phyloP scores from a whole-genome alignment of 257 asterid species.

The Nicotiana sylvestris region DNA sequence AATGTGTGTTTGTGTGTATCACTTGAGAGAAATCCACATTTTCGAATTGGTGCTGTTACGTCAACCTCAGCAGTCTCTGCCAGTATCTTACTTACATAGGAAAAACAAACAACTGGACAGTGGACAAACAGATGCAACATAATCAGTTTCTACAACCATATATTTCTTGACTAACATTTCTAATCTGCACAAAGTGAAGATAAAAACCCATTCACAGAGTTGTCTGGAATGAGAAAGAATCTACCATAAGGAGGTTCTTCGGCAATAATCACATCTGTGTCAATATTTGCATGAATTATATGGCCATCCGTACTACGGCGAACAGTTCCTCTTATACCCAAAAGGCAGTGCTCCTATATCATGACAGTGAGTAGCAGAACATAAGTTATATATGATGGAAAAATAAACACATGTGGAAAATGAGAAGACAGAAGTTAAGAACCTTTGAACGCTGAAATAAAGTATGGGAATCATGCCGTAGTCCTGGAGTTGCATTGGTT shows the following conservation, averaged over 20 bases:
- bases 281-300: slow-evolving; percentile 98
- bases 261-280: slow-evolving; percentile 97
- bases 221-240: slow-evolving; percentile 8
- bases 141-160: slow-evolving; percentile 6
- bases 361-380: slow-evolving; percentile 18
- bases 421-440: slow-evolving; percentile 9
- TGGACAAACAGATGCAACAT: not conserved
- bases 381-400: not conserved
- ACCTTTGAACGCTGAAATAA: slow-evolving; percentile 96
- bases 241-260: slow-evolving; percentile 98
- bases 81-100: not conserved
- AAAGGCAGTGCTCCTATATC: slow-evolving; percentile 89
- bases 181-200: not conserved
- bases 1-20: not conserved
- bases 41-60: not conserved
- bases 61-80: not conserved
- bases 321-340: slow-evolving; percentile 98
- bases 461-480: slow-evolving; percentile 98
- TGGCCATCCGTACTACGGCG: slow-evolving; percentile 99
- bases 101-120: not conserved
- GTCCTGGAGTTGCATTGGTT: slow-evolving; percentile 86
- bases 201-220: not conserved
- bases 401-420: not conserved
- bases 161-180: not conserved
- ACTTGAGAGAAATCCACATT: not conserved